phyloP scores from a whole-genome alignment of 1,284 basidiomycete species.

The Pholiota adiposa region DNA sequence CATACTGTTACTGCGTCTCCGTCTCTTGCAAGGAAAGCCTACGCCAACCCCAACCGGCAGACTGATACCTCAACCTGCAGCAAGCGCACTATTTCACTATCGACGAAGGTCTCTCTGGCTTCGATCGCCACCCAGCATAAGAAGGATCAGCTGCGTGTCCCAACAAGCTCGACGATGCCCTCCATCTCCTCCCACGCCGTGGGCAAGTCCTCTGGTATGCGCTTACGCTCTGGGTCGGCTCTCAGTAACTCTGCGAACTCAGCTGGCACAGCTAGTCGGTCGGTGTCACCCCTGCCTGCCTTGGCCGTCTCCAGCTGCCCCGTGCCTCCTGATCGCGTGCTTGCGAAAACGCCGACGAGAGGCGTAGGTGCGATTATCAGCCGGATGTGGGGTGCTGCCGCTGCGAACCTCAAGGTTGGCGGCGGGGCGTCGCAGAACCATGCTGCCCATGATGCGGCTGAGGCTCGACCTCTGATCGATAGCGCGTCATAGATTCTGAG shows the following conservation, averaged over 20 bases:
- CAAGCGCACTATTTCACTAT: constrained; percentile 21
- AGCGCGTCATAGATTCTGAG: constrained; percentile 6
- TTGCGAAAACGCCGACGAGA: constrained; percentile 22
- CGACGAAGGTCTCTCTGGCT: constrained; percentile 14
- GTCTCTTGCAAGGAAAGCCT: constrained; percentile 49
- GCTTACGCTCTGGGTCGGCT: constrained; percentile 22
- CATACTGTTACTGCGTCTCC: constrained; percentile 47
- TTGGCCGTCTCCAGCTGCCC: constrained; percentile 2
- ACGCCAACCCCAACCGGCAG: constrained; percentile 28
- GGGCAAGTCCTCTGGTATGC: constrained; percentile 8
- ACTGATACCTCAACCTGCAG: background rate
- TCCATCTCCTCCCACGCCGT: constrained; percentile 17
- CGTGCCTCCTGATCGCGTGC: no score
- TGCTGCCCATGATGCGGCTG: constrained; percentile 5
- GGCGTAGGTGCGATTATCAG: constrained; percentile 32
- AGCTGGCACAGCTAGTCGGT: background rate
- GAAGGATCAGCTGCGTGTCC: constrained; percentile 16
- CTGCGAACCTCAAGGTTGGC: constrained; percentile 26
- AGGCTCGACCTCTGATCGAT: constrained; percentile 19
- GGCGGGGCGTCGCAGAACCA: background rate
- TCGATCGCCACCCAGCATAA: constrained; percentile 13
- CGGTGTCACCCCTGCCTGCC: background rate
- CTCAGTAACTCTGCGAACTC: background rate
- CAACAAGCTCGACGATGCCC: constrained; percentile 30
- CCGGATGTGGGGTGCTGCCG: constrained; percentile 34